Conservation (phyloP, 768 basidiomycete species). For the Agrocybe pediades region DNA sequence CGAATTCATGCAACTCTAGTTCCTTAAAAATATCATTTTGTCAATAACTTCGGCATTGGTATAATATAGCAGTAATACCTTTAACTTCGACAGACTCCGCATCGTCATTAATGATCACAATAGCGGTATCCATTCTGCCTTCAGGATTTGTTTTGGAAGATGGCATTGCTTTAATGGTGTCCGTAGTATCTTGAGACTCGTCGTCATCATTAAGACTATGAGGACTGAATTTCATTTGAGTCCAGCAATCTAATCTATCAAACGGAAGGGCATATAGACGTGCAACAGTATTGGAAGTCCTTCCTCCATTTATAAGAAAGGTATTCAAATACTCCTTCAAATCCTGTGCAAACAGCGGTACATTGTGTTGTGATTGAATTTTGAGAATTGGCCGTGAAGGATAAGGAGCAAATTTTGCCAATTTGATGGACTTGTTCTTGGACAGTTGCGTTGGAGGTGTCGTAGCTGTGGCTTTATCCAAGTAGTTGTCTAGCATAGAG, state of each 20-base stretch:
- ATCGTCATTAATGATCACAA: constrained; percentile 12
- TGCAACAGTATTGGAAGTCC: neutral
- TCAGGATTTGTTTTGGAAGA: neutral
- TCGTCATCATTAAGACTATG: constrained; percentile 15
- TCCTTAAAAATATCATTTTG: constrained; percentile 3
- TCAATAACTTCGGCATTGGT: neutral
- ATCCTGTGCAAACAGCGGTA: constrained; percentile 23
- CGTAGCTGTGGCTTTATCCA: too few relatives aligned
- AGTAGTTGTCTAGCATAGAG: too few relatives aligned
- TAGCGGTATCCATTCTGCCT: constrained; percentile 23
- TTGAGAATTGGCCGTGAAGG: constrained; percentile 13
- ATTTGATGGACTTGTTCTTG: neutral
- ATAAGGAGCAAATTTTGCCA: constrained; percentile 7
- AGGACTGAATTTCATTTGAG: too few relatives aligned
- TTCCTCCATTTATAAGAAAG: constrained; percentile 10
- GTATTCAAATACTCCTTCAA: constrained; percentile 25
- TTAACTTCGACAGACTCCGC: constrained; percentile 19
- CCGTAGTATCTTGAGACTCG: neutral
- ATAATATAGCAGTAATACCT: too few relatives aligned
- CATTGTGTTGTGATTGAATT: constrained; percentile 9
- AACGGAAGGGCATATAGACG: neutral
- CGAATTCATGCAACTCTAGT: constrained; percentile 20
- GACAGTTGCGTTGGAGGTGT: neutral
- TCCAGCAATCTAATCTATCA: too few relatives aligned
- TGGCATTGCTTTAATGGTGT: constrained; percentile 20